Base-by-base conservation (phyloP, 148 eudicot species). In the Nyssa sinensis region DNA sequence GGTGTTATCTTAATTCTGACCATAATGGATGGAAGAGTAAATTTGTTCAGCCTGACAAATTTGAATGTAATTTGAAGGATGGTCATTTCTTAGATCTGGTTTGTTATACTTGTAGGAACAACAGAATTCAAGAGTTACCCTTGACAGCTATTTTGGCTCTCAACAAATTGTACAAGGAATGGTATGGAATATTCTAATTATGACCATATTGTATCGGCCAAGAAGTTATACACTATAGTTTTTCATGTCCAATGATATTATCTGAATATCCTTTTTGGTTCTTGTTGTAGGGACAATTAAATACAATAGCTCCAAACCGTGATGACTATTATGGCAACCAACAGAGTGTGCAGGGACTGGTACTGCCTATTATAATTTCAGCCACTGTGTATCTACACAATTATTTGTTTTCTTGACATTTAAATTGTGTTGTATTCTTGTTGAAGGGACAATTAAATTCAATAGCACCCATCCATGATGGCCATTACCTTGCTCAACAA, bases 111-210 rank as follows among this genome's bases (percentile, higher is more conserved):
- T 30, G 57, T 55, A 75, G 78, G 78, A 75, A 29, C 30, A 64
- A 27, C n/a, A 41, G 35, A 69, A 47, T 29, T 37, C 73, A 21
- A 67, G 73, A 66, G 41, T 67, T 7, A 66, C 62, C 34, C 35
- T 57, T 21, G 62, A 66, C 57, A 57, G 58, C 34, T 75, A 75
- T 39, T 58, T 31, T 58, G 58, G 55, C 32, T 21, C 72, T 34
- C 71, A 57, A 21, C 78, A 64, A 28, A 47, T 21, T 28, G 78
- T 37, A 66, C 78, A 67, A 33, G 78, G 65, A 67, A 29, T 59
- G 72, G 66, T 75, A 59, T 10, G 1, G 27, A 31, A 17, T 64
- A 64, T 32, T 33, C 39, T 4, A 30, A 2, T 16, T 9, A 3
- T n/a, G n/a, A n/a, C n/a, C n/a, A n/a, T n/a, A n/a, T n/a, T n/a